Conservation (phyloP, 179 eudicot genomes). For the Corrigiola litoralis region DNA sequence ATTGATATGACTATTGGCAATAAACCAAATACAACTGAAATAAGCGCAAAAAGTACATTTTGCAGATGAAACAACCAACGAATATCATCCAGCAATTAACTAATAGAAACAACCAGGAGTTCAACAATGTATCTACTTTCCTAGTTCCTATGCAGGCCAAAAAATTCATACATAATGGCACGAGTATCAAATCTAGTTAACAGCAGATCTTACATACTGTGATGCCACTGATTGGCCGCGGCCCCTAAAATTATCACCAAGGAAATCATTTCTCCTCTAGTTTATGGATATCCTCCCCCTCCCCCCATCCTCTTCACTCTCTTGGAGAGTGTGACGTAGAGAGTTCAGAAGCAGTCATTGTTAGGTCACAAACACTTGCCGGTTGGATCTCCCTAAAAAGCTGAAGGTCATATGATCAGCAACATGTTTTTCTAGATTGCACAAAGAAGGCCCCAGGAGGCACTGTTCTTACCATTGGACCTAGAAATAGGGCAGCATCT, state of each 20-base stretch:
- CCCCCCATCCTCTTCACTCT: not conserved
- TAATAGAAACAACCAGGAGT: not conserved
- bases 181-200: not conserved
- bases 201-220: no score
- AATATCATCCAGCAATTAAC: not conserved
- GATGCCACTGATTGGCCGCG: no score
- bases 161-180: not conserved
- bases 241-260: no score
- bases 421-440: not conserved
- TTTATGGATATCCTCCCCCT: no score
- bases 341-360: no score
- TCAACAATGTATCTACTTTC: not conserved
- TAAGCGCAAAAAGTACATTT: not conserved
- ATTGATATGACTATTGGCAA: not conserved
- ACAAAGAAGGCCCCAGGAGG: not conserved
- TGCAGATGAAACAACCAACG: conserved; percentile 3
- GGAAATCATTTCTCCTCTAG: no score
- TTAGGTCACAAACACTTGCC: no score
- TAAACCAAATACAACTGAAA: not conserved
- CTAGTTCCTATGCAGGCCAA: not conserved
- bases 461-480: conserved; percentile 70
- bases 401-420: not conserved
- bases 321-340: not conserved
- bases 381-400: not conserved
- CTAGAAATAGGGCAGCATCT: conserved; percentile 96